phyloP scores from a whole-genome alignment of 805 yeast genomes.

The Nakazawaea peltata region DNA sequence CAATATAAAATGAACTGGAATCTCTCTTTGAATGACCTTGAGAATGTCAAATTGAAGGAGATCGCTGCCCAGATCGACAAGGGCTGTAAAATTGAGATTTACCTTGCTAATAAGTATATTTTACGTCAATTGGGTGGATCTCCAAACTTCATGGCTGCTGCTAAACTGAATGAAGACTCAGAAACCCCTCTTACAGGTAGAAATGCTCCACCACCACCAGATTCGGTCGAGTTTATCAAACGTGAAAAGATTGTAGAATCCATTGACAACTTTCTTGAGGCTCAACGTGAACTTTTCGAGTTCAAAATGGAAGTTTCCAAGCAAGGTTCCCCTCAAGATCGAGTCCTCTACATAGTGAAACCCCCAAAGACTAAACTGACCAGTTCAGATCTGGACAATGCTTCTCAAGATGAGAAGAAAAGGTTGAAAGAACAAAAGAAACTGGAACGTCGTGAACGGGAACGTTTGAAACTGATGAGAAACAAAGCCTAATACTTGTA shows the following conservation, averaged over 20 bases:
- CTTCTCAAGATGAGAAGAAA: neutral
- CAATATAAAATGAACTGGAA: slow-evolving; percentile 8
- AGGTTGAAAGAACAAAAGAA: slow-evolving; percentile 2
- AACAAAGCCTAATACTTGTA: neutral
- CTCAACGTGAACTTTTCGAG: neutral
- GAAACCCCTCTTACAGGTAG: neutral
- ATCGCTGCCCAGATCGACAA: slow-evolving; percentile 2
- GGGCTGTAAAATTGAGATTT: slow-evolving; percentile 3
- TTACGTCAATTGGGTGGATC: slow-evolving; percentile 1
- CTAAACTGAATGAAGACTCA: neutral
- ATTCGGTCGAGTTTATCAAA: slow-evolving; percentile 5
- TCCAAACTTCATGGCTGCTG: neutral
- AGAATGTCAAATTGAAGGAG: slow-evolving; percentile 9
- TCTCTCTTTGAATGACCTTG: slow-evolving; percentile 6
- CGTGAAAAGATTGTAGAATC: slow-evolving; percentile 6
- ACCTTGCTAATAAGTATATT: slow-evolving; percentile 1
- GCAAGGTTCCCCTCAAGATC: neutral
- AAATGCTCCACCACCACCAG: neutral
- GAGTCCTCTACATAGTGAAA: slow-evolving; percentile 1
- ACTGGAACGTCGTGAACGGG: slow-evolving; percentile 4
- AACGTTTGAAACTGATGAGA: slow-evolving; percentile 3
- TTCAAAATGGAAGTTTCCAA: neutral
- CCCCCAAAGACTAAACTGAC: neutral
- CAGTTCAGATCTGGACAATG: neutral
- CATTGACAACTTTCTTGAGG: neutral